These are phyloP conservation scores for Dryas integrifolia DNA, from an alignment of 331 rosid species.

Conservation along the genomic window DNA sequence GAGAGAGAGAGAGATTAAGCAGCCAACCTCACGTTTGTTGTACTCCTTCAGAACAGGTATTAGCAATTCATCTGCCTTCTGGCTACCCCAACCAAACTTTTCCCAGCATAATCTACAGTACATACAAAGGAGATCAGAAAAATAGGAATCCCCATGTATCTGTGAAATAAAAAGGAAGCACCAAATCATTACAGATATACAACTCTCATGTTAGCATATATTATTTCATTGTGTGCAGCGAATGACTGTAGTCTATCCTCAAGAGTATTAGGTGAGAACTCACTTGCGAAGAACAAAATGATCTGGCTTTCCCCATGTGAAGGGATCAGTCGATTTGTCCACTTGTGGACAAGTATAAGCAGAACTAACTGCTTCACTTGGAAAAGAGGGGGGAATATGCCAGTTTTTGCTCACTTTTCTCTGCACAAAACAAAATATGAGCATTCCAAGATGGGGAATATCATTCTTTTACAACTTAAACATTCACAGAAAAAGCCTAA, in stretches of 20 bases:
- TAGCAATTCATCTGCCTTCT: slow-evolving; percentile 81
- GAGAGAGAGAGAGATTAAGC: slow-evolving; percentile 5
- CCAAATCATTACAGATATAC: not conserved
- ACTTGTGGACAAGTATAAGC: slow-evolving; percentile 79
- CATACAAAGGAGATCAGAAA: slow-evolving; percentile 26
- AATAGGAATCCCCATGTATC: not conserved
- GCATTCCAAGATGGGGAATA: not conserved
- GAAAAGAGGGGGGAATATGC: slow-evolving; percentile 85
- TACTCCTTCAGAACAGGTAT: slow-evolving; percentile 87
- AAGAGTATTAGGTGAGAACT: slow-evolving; percentile 29
- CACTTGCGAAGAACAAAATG: slow-evolving; percentile 93
- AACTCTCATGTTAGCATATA: not conserved
- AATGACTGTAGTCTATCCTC: not conserved
- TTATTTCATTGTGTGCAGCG: not conserved
- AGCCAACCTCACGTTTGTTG: slow-evolving; percentile 69
- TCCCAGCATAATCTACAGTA: slow-evolving; percentile 83
- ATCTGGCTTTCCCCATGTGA: slow-evolving; percentile 95
- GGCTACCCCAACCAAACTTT: slow-evolving; percentile 86
- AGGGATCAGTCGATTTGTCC: slow-evolving; percentile 85
- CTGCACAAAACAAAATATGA: slow-evolving; percentile 38
- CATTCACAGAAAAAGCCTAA: slow-evolving; percentile 16
- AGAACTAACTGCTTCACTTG: slow-evolving; percentile 78
- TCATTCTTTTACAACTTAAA: slow-evolving; percentile 1
- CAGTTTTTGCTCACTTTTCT: slow-evolving; percentile 99
- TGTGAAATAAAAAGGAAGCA: not conserved